Base-by-base conservation (phyloP, 192 early-diverging fungal genomes). In the Phlyctochytrium bullatum region DNA sequence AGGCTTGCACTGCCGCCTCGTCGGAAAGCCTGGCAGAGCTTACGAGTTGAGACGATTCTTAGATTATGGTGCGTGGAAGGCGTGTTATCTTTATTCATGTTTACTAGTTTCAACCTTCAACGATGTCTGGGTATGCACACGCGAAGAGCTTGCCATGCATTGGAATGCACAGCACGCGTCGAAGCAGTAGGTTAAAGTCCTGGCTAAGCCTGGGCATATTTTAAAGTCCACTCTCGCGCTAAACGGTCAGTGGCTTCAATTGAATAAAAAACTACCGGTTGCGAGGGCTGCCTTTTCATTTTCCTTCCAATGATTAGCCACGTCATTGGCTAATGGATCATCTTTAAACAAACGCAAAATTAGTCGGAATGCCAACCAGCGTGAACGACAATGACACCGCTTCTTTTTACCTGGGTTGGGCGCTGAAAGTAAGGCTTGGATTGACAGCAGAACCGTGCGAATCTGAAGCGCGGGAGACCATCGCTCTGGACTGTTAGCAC, bases 391-490 rank as follows among this genome's bases (percentile, higher is more conserved):
- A n/a, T n/a, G n/a, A n/a, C n/a, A n/a, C n/a, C n/a, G n/a, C n/a
- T n/a, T n/a, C 10, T 47, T 36, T 23, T 31, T 29, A 79, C 77
- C 77, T 61, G 97, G 97, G 71, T 98, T 98, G 52, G 97, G 97
- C 10, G 94, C 94, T 4, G 95, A 97, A 36, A 98, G 80, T 53
- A 98, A 79, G 3, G 95, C 97, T 69, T 98, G 97, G 73, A 98
- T 90, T 6, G 97, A 98, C 24, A 98, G 87, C 56, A 98, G 83
- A 25, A 98, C 97, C 0, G 97, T 98, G 59, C 97, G 93, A 68
- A 98, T 96, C 74, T 98, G 97, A 54, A 97, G 82, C 3, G 97
- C 97, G 3, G 97, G 97, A 34, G 93, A 96, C 97, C 97, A 98
- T 77, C 97, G 97, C 79, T 98, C 97, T 94, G 59, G 3, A n/a